Base-by-base conservation (phyloP, 805 yeast genomes). In the Candida caryicola region DNA sequence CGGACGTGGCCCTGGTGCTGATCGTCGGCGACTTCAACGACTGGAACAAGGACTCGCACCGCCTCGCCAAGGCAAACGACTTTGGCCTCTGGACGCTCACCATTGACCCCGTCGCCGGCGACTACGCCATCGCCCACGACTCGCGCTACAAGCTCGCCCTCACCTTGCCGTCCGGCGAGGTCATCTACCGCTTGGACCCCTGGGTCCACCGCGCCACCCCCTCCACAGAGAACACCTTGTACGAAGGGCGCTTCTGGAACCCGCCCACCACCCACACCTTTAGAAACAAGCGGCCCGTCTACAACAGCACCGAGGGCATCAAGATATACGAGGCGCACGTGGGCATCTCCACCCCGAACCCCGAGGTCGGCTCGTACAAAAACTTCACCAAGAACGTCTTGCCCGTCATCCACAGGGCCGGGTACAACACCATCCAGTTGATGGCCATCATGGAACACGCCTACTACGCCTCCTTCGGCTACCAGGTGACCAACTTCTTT, bases 391-490 rank as follows among this genome's bases (percentile, higher is more conserved):
- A 67, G 31, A 81, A 85, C 47, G 73, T 89, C 9, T 73, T 91
- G 45, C 98, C 98, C n/a, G 73, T 82, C 31, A 86, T 91, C 49
- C 80, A 79, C 50, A 77, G 82, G 45, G 72, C 90, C 43, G 97
- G 97, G 26, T 91, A 91, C 62, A 88, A 93, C 60, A 81, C 95
- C 4, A 84, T 91, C 51, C 99, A 91, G 64, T 72, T 91, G 55
- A 91, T 91, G 99, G 97, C 99, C 0, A 76, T 91, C 31, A 91
- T 91, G 99, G 99, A 91, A 63, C 99, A 91, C 60, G 98, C 99
- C 1, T 91, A 91, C 59, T 91, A 91, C 60, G 99, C 97, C 1
- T 87, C 96, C 2, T 91, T 91, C 59, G 99, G 99, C n/a, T 91
- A 91, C 60, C 99, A 91, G 62, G 81, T 91, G 18, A 90, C 98